Conservation (phyloP, 2,329 filamentous ascomycete genomes). For the Penicillium brevicompactum region DNA sequence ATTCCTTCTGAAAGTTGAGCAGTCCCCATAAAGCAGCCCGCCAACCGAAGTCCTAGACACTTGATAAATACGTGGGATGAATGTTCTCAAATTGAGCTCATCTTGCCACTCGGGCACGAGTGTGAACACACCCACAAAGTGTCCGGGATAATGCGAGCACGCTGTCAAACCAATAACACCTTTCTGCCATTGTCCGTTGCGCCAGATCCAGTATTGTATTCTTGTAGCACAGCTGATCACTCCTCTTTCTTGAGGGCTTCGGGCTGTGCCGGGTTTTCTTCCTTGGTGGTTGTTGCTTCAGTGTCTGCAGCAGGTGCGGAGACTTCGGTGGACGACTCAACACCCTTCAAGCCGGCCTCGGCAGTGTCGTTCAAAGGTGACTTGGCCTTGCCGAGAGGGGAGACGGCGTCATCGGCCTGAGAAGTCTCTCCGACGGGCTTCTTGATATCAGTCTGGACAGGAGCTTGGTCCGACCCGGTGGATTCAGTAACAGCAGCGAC, state of each 20-base stretch:
- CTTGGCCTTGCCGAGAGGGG: conserved; percentile 17
- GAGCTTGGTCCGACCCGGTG: conserved; percentile 18
- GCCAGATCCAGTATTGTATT: conserved; percentile 35
- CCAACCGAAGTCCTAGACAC: not conserved
- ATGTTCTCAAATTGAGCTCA: conserved; percentile 9
- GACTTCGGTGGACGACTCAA: conserved; percentile 2
- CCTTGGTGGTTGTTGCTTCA: conserved; percentile 17
- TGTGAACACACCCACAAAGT: conserved; percentile 9
- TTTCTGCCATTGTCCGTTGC: conserved; percentile 38
- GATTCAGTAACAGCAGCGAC: conserved; percentile 25
- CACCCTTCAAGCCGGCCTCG: conserved; percentile 12
- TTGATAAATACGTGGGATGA: not conserved
- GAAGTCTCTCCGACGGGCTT: conserved; percentile 26
- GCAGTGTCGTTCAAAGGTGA: conserved; percentile 26
- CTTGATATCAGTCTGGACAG: conserved; percentile 23
- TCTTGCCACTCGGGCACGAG: conserved; percentile 5
- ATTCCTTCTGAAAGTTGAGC: conserved; percentile 6
- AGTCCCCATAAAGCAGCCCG: conserved; percentile 3
- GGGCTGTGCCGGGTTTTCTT: conserved; percentile 7
- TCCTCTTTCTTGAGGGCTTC: conserved; percentile 37
- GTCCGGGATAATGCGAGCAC: conserved; percentile 22
- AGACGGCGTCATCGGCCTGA: conserved; percentile 19
- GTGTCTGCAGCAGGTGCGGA: conserved; percentile 13
- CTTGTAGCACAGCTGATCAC: conserved; percentile 23
- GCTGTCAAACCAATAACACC: conserved; percentile 38